A percentile compares a stretch with the other conserved stretches of the same genome.
These are phyloP conservation scores for Parastagonospora nodorum DNA, from an alignment of 2,329 filamentous ascomycete genomes.

Conservation along the genomic window DNA sequence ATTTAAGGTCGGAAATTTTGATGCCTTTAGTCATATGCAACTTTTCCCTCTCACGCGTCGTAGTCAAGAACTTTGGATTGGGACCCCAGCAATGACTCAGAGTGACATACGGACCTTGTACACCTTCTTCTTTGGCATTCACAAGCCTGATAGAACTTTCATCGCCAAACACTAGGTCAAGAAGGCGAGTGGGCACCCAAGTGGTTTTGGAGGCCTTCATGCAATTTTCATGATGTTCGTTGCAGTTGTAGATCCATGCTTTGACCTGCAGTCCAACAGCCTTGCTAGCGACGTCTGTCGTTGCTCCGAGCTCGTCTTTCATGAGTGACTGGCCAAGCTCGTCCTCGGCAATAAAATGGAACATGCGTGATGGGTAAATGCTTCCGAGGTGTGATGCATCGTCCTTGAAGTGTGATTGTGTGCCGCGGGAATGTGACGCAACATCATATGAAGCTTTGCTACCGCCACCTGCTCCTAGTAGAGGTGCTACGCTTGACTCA, in stretches of 20 bases:
- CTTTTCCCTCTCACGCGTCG: constrained; percentile 1
- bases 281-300: not conserved
- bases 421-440: no score
- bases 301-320: constrained; percentile 5
- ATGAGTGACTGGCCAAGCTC: constrained; percentile 3
- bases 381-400: no score
- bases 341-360: constrained; percentile 15
- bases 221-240: constrained; percentile 11
- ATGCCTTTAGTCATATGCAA: constrained; percentile 22
- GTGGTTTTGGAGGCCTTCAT: constrained; percentile 6
- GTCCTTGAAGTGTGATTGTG: no score
- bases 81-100: constrained; percentile 32
- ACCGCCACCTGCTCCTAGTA: no score
- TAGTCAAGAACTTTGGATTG: constrained; percentile 7
- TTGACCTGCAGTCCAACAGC: constrained; percentile 1
- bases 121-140: constrained; percentile 12
- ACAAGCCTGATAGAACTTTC: constrained; percentile 14
- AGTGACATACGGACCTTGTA: constrained; percentile 25
- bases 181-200: constrained; percentile 26
- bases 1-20: constrained; percentile 12
- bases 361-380: constrained; percentile 4
- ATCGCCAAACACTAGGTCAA: constrained; percentile 15
- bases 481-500: no score
- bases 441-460: no score
- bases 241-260: constrained; percentile 20